A percentile compares a stretch with the other conserved stretches of the same genome.
These are phyloP conservation scores for Irpex rosettiformis DNA, from an alignment of 1,284 basidiomycete species.

Conservation along the genomic window DNA sequence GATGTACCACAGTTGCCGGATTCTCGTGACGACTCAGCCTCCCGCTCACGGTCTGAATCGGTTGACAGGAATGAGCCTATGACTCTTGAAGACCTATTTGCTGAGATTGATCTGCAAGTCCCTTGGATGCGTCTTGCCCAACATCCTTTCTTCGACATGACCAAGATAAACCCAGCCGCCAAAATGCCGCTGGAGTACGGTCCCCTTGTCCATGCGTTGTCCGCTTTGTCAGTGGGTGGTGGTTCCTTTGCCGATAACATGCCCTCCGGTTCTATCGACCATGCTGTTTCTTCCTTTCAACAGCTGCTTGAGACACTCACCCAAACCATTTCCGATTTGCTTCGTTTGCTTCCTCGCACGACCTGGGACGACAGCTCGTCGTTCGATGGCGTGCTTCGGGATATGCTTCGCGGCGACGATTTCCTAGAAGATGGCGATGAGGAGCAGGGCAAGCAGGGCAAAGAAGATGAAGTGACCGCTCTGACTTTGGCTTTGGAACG, in stretches of 20 bases:
- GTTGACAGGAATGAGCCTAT: constrained; percentile 47
- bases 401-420: constrained; percentile 83
- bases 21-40: constrained; percentile 38
- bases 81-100: constrained; percentile 56
- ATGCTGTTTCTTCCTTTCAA: constrained; percentile 82
- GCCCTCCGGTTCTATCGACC: constrained; percentile 78
- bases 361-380: constrained; percentile 86
- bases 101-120: constrained; percentile 58
- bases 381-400: constrained; percentile 77
- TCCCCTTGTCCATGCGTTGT: constrained; percentile 78
- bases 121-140: constrained; percentile 61
- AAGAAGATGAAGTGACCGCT: constrained; percentile 79
- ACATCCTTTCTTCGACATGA: constrained; percentile 70
- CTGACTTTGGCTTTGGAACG: constrained; percentile 77
- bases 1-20: constrained; percentile 39
- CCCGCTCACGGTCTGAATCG: constrained; percentile 58
- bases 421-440: constrained; percentile 73
- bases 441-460: constrained; percentile 41
- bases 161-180: constrained; percentile 64
- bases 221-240: constrained; percentile 78
- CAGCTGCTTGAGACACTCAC: constrained; percentile 80
- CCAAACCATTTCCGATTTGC: constrained; percentile 79
- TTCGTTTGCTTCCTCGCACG: constrained; percentile 76
- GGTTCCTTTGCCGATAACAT: constrained; percentile 80
- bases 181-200: constrained; percentile 79